Base-by-base conservation (phyloP, 1,284 basidiomycete species). In the Apiotrichum gamsii region DNA sequence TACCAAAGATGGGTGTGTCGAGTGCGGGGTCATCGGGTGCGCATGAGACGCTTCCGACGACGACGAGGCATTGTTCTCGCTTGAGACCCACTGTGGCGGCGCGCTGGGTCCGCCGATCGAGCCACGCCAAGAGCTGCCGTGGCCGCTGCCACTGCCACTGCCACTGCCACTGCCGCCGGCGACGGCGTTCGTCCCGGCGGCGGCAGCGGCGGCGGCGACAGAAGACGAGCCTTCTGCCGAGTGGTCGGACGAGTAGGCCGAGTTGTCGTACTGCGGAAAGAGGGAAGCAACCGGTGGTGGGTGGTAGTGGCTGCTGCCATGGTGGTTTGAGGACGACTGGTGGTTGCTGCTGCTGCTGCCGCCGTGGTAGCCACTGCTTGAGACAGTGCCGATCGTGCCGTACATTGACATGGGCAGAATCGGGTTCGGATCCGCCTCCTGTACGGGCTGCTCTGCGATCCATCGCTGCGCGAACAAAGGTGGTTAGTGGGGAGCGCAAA, bases 381-480 rank as follows among this genome's bases (percentile, higher is more conserved):
- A 28, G 8, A 28, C 11, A 6, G 25, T 6, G 25, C 44, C 8
- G 47, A 39, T 19, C 18, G 14, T 10, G 29, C 21, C 13, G 40
- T 8, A 6, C 21, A 6, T 28, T 6, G 6, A 28, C 14, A 5
- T 24, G 25, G n/a, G 29, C 15, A 11, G 33, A 31, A 49, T 16
- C 2, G 48, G 49, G 25, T 47, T 43, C 8, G 42, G 16, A 2
- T 44, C 42, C 3, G 25, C 23, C 20, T 45, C 39, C 16, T 39
- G 47, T 0, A 53, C 25, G 1, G 65, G 60, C 42, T 65, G 59
- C 34, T 69, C 65, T 11, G 60, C 49, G 19, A 61, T 57, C 65
- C 65, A 68, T 60, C 61, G 60, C 67, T 69, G 47, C n/a, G n/a
- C n/a, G 15, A 35, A 24, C 3, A 3, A 29, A 11, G 14, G 24